Evolutionary conservation across 257 asterid species (phyloP).

Genomic region (Jacaranda copaia): DNA sequence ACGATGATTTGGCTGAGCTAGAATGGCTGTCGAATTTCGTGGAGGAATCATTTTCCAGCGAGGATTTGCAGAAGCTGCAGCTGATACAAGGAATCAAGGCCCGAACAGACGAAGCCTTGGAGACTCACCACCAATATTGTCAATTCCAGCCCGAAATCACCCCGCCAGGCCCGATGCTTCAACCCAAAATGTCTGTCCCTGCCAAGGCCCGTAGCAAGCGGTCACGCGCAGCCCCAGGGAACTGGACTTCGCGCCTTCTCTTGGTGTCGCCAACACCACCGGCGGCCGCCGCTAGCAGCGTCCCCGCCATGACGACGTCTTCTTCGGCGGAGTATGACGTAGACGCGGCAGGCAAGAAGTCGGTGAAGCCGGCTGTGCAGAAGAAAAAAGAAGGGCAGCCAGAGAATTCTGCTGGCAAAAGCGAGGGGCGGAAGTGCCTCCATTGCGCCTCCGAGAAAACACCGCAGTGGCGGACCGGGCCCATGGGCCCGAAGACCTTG

Average conservation of each 20-base stretch:
- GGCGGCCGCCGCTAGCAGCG: not conserved
- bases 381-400: slow-evolving; percentile 47
- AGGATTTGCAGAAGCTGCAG: slow-evolving; percentile 79
- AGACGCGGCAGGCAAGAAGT: slow-evolving; percentile 36
- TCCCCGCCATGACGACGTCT: slow-evolving; percentile 33
- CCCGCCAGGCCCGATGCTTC: slow-evolving; percentile 38
- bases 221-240: slow-evolving; percentile 81
- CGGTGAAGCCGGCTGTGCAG: slow-evolving; percentile 24
- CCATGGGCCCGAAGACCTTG: slow-evolving; percentile 94
- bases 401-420: slow-evolving; percentile 27
- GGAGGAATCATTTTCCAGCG: slow-evolving; percentile 85
- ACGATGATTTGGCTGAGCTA: slow-evolving; percentile 82
- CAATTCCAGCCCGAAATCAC: slow-evolving; percentile 57
- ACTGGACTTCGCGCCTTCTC: slow-evolving; percentile 82
- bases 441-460: slow-evolving; percentile 95
- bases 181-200: slow-evolving; percentile 68
- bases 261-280: slow-evolving; percentile 47
- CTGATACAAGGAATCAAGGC: slow-evolving; percentile 70
- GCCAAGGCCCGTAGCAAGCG: slow-evolving; percentile 96
- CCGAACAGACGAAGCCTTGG: slow-evolving; percentile 44
- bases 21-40: slow-evolving; percentile 87
- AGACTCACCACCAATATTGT: slow-evolving; percentile 36
- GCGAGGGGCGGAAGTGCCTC: slow-evolving; percentile 78
- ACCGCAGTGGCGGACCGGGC: slow-evolving; percentile 97
- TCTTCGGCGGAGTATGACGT: slow-evolving; percentile 56